Evolutionary conservation across 78 protist species (phyloP).

Genomic region (Cyanophora paradoxa): DNA sequence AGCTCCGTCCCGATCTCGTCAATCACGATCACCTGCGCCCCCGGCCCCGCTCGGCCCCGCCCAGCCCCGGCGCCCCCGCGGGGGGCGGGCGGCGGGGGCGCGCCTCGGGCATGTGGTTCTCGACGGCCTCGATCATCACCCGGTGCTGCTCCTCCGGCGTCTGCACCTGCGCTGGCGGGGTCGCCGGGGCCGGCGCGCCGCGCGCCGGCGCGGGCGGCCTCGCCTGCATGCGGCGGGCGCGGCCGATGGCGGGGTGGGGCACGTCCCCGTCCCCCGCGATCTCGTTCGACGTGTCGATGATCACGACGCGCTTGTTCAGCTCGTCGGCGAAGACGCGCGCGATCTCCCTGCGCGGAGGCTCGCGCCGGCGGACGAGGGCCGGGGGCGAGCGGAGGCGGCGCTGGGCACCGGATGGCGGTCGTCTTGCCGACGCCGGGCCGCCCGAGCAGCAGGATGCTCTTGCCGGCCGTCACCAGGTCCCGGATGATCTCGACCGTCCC

Average conservation of each 20-base stretch:
- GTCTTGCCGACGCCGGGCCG: constrained; percentile 15
- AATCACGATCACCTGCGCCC: background rate
- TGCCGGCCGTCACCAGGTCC: background rate
- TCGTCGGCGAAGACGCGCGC: background rate
- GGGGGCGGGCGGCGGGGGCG: background rate
- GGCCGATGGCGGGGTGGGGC: constrained; percentile 2
- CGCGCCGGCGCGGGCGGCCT: too few species aligned
- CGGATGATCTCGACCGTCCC: background rate
- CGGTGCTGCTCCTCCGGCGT: background rate
- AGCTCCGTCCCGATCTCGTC: background rate
- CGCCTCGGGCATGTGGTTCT: constrained; percentile 2
- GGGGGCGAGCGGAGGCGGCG: too few species aligned
- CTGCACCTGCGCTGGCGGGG: too few species aligned
- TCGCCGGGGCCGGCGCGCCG: too few species aligned
- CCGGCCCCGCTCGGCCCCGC: too few species aligned
- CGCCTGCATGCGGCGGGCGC: constrained; percentile 8
- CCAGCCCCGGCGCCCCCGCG: background rate
- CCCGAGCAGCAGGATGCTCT: constrained; percentile 1
- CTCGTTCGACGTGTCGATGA: constrained; percentile 10
- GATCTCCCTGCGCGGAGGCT: too few species aligned
- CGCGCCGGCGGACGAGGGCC: too few species aligned
- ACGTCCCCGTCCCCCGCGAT: constrained; percentile 12
- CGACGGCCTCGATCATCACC: constrained; percentile 1
- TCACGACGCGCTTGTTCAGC: background rate
- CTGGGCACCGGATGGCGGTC: background rate